Percentiles rank a stretch among this genome's conserved stretches.
These are phyloP conservation scores for Podaxis sp. DNA, from an alignment of 768 basidiomycete genomes.

Conservation along the genomic window DNA sequence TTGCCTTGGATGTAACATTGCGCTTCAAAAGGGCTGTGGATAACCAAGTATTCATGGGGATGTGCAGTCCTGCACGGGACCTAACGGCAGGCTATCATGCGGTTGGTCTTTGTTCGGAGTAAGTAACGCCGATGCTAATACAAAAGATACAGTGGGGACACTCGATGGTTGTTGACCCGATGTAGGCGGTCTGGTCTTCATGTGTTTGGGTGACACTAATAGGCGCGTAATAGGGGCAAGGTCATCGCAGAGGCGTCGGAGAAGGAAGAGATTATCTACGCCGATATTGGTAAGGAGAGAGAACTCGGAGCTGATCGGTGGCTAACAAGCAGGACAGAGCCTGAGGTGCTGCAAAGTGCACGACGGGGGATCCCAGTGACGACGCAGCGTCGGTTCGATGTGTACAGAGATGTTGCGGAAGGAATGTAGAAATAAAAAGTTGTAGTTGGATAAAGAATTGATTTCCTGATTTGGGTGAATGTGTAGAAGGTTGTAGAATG, in stretches of 20 bases:
- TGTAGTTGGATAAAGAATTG: constrained; percentile 27
- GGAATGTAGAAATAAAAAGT: not conserved
- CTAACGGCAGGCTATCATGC: constrained; percentile 84
- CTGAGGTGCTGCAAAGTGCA: constrained; percentile 60
- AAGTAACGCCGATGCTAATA: constrained; percentile 4
- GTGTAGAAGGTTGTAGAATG: constrained; percentile 44
- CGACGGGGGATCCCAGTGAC: constrained; percentile 91
- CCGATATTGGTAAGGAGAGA: constrained; percentile 68
- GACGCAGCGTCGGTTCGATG: constrained; percentile 86
- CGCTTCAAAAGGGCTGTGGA: constrained; percentile 62
- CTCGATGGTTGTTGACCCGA: constrained; percentile 87
- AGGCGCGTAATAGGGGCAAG: constrained; percentile 53
- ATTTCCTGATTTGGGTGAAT: constrained; percentile 38
- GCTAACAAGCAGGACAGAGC: constrained; percentile 27
- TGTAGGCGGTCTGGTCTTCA: constrained; percentile 45
- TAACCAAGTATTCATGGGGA: constrained; percentile 93
- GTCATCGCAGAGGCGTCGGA: constrained; percentile 75
- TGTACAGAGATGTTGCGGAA: constrained; percentile 69
- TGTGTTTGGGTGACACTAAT: constrained; percentile 7
- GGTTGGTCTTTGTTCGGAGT: constrained; percentile 39
- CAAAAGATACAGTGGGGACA: constrained; percentile 70
- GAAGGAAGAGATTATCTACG: constrained; percentile 75
- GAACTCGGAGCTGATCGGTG: too few relatives aligned
- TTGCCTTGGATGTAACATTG: not conserved
- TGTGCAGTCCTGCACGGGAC: constrained; percentile 95